Evolutionary conservation across 306 rosid genomes (phyloP).

Genomic region (Boehmeria nivea): DNA sequence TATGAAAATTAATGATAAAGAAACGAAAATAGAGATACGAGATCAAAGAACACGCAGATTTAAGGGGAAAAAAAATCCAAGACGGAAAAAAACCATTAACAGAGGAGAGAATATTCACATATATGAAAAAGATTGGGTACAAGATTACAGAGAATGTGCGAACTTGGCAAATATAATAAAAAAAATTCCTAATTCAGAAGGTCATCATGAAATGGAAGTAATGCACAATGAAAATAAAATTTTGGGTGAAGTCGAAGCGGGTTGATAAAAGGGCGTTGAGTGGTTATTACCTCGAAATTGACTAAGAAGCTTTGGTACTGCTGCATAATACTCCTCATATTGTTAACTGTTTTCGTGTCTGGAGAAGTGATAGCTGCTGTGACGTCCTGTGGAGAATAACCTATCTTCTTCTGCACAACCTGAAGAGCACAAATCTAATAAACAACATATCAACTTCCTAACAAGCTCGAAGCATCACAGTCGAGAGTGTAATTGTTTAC

Average conservation of each 20-base stretch:
- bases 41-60: no score
- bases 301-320: slow-evolving; percentile 61
- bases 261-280: neutral
- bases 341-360: slow-evolving; percentile 35
- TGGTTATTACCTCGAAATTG: slow-evolving; percentile 66
- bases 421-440: slow-evolving; percentile 28
- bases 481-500: slow-evolving; percentile 22
- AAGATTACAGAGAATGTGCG: no score
- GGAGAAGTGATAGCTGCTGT: slow-evolving; percentile 64
- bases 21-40: slow-evolving; percentile 7
- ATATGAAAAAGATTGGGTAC: no score
- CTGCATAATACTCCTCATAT: slow-evolving; percentile 57
- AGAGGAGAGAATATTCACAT: no score
- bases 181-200: no score
- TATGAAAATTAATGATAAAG: neutral
- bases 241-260: neutral
- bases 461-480: slow-evolving; percentile 12
- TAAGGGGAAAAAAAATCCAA: no score
- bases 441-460: neutral
- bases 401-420: slow-evolving; percentile 73
- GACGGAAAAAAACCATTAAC: no score
- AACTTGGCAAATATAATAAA: no score
- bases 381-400: slow-evolving; percentile 71
- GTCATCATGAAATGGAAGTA: no score
- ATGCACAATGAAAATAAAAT: neutral